These are phyloP conservation scores for Neurospora tetraspora DNA, from an alignment of 495 filamentous ascomycete species.

Conservation along the genomic window DNA sequence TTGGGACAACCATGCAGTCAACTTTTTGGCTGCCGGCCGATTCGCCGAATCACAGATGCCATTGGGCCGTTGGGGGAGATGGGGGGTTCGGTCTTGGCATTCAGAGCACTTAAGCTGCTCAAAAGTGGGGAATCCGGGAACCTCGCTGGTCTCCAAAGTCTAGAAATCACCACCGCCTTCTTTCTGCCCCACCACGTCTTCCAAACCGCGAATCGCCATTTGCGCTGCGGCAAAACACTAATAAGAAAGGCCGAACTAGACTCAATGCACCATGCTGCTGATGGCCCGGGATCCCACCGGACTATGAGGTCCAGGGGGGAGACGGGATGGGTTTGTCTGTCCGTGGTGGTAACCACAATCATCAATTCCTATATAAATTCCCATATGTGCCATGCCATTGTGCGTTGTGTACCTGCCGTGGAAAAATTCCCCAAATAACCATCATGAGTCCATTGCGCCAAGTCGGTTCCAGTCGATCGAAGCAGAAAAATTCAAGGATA, in stretches of 20 bases:
- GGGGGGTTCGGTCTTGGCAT: background rate
- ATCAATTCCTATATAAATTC: background rate
- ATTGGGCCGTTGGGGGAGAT: background rate
- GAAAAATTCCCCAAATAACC: background rate
- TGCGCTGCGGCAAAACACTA: background rate
- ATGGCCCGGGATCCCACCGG: background rate
- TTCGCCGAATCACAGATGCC: background rate
- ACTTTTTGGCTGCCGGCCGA: background rate
- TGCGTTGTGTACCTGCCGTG: background rate
- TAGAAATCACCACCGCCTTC: conserved; percentile 14
- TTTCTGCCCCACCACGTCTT: conserved; percentile 7
- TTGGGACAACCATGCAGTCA: background rate
- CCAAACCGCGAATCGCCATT: conserved; percentile 14
- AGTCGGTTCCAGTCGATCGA: background rate
- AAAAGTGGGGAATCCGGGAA: background rate
- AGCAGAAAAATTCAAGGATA: background rate
- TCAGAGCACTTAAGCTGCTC: background rate
- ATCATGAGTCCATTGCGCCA: background rate
- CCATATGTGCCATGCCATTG: background rate
- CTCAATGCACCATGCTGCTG: background rate
- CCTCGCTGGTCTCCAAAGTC: conserved; percentile 1
- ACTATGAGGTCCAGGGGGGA: background rate
- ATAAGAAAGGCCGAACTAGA: no score
- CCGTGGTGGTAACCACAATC: background rate
- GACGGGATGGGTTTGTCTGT: background rate